Conservation (phyloP, 176 grass and related monocot species). For the Pontederia crassipes region DNA sequence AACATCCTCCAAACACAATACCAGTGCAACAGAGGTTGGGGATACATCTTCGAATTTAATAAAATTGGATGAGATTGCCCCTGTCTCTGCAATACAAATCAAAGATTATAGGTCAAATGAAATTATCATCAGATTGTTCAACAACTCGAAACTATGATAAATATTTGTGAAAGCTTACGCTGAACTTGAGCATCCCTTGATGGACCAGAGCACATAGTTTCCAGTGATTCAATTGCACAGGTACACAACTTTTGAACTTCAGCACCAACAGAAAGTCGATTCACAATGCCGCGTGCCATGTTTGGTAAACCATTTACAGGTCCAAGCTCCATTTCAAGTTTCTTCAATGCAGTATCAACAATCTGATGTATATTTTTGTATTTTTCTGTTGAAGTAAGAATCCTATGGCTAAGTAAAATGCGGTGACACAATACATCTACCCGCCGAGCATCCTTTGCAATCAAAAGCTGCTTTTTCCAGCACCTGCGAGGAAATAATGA, state of each 20-base stretch:
- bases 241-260: constrained; percentile 82
- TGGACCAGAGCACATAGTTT: constrained; percentile 33
- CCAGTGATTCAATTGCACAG: constrained; percentile 51
- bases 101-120: constrained; percentile 21
- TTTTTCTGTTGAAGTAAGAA: constrained; percentile 56
- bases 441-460: constrained; percentile 84
- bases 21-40: constrained; percentile 36
- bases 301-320: constrained; percentile 42
- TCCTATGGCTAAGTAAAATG: constrained; percentile 68
- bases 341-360: constrained; percentile 59
- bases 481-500: constrained; percentile 32
- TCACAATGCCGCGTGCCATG: constrained; percentile 86
- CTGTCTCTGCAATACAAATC: constrained; percentile 39
- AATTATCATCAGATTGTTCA: constrained; percentile 1
- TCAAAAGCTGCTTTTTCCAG: constrained; percentile 90
- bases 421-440: constrained; percentile 85
- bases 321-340: constrained; percentile 72
- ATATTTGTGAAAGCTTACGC: constrained; percentile 27
- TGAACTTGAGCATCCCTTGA: constrained; percentile 29
- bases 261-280: constrained; percentile 59
- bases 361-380: constrained; percentile 60
- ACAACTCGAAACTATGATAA: too few relatives aligned
- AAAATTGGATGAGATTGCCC: constrained; percentile 33
- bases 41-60: constrained; percentile 59
- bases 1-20: constrained; percentile 33